Evolutionary conservation across 495 filamentous ascomycete genomes (phyloP).

Genomic region (Schizothecium vesticola): DNA sequence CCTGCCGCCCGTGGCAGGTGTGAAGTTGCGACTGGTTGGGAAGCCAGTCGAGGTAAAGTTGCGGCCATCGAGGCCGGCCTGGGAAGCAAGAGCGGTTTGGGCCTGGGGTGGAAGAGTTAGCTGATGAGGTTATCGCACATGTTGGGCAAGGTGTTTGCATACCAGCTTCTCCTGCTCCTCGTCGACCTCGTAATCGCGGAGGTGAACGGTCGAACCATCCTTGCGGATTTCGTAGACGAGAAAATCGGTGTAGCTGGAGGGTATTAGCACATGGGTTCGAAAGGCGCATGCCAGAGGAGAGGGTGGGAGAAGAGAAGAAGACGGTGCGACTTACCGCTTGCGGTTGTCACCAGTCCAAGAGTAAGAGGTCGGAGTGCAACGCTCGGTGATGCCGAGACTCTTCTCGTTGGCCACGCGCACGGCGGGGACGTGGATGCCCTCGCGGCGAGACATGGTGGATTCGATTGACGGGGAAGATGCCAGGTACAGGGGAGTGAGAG

Average conservation of each 20-base stretch:
- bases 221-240: constrained; percentile 86
- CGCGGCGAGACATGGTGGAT: constrained; percentile 22
- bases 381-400: constrained; percentile 33
- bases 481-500: not conserved
- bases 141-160: not conserved
- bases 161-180: constrained; percentile 34
- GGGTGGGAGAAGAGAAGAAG: not conserved
- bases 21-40: not conserved
- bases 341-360: constrained; percentile 35
- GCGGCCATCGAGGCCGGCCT: not conserved
- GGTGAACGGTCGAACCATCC: constrained; percentile 72
- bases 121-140: not conserved
- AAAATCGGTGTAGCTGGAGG: constrained; percentile 82
- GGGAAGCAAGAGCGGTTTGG: not conserved
- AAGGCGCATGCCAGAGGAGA: not conserved
- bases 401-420: constrained; percentile 31
- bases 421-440: constrained; percentile 29
- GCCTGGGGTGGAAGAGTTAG: not conserved
- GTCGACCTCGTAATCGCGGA: constrained; percentile 50
- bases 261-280: not conserved
- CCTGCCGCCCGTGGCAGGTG: not conserved
- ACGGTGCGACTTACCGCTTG: constrained; percentile 29
- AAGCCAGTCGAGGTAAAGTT: not conserved
- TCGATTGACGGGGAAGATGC: not conserved
- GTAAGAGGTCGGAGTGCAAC: constrained; percentile 28